Evolutionary conservation across 257 asterid species (phyloP).

Genomic region (Plantago ovata): DNA sequence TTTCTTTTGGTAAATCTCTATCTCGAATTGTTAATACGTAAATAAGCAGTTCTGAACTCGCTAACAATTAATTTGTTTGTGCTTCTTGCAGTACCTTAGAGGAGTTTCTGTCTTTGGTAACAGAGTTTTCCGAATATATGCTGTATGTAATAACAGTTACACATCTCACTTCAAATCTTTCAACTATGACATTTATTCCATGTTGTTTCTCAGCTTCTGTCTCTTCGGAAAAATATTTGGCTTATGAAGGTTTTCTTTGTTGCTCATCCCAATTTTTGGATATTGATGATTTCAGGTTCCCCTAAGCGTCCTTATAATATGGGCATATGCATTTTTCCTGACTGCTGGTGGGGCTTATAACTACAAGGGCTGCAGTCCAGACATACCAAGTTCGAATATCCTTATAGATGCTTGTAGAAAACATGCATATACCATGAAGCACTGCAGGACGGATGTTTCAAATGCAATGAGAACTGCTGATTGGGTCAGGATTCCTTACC

Average conservation of each 20-base stretch:
- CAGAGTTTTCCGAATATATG: constrained; percentile 72
- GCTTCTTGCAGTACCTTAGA: constrained; percentile 68
- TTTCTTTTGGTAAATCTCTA: neutral
- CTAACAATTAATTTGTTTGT: neutral
- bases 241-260: neutral
- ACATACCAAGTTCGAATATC: constrained; percentile 86
- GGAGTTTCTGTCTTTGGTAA: constrained; percentile 76
- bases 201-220: too few relatives aligned
- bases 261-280: neutral
- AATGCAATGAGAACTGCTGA: constrained; percentile 90
- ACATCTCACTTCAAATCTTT: too few relatives aligned
- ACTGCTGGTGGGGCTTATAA: constrained; percentile 98
- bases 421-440: constrained; percentile 96
- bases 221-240: neutral
- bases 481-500: constrained; percentile 95
- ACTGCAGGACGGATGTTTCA: constrained; percentile 94
- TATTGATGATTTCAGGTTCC: constrained; percentile 66
- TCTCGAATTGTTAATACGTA: constrained; percentile 9
- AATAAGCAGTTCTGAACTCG: constrained; percentile 15
- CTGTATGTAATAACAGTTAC: constrained; percentile 42
- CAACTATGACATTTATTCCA: too few relatives aligned
- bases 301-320: constrained; percentile 71
- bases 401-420: constrained; percentile 71
- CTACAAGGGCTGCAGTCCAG: constrained; percentile 77
- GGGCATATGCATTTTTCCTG: constrained; percentile 92